A percentile compares a stretch with the other conserved stretches of the same genome.
Evolutionary conservation across 441 rosid species (phyloP).

Genomic region (Erysimum pusillum): DNA sequence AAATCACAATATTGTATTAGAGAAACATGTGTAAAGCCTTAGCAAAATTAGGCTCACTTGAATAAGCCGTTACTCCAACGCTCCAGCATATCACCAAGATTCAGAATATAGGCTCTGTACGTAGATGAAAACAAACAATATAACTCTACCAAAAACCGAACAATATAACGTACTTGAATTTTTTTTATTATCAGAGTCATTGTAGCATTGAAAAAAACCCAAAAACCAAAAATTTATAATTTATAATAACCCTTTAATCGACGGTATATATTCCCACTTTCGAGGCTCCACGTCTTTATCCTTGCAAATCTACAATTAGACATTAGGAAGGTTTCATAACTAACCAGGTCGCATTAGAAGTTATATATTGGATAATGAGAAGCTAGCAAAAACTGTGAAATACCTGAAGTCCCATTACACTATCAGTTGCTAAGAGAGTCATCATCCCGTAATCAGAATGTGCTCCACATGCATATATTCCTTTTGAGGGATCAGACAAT

Average conservation of each 20-base stretch:
- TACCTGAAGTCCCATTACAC: conserved; percentile 84
- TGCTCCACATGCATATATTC: conserved; percentile 91
- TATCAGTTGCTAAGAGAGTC: conserved; percentile 86
- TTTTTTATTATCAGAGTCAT: neutral
- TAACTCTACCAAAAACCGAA: neutral
- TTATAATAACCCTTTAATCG: conserved; percentile 39
- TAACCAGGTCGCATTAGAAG: neutral
- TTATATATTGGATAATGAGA: neutral
- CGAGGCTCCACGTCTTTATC: conserved; percentile 74
- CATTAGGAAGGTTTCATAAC: neutral
- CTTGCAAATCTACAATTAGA: conserved; percentile 72
- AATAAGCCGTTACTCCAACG: conserved; percentile 90
- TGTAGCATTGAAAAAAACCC: neutral
- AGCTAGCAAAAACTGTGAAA: conserved; percentile 10
- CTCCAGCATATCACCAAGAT: conserved; percentile 71
- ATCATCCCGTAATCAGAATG: conserved; percentile 90
- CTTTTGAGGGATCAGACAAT: conserved; percentile 71
- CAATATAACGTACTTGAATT: neutral
- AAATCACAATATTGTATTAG: neutral
- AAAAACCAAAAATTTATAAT: neutral
- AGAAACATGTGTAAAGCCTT: neutral
- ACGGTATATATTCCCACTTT: conserved; percentile 79
- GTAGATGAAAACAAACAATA: conserved; percentile 1
- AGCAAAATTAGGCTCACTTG: conserved; percentile 51
- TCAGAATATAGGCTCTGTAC: conserved; percentile 38